A percentile compares a stretch with the other conserved stretches of the same genome.
Conservation (phyloP, 805 yeast genomes). For the Myxozyma udenii region DNA sequence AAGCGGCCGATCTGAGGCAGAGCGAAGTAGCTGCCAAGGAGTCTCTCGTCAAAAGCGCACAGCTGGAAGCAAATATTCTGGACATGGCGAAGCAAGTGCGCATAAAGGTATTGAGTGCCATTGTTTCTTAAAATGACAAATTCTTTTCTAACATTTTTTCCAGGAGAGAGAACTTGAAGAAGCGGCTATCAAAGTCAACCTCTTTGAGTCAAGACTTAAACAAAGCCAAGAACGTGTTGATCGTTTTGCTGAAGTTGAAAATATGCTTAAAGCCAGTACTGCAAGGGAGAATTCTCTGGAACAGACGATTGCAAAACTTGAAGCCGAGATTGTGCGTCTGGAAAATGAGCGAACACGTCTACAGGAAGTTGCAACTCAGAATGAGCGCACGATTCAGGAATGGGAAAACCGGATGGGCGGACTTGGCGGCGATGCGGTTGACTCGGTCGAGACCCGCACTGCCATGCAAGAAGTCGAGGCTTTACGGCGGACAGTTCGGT, state of each 20-base stretch:
- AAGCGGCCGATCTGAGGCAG: slow-evolving; percentile 22
- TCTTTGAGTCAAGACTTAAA: slow-evolving; percentile 28
- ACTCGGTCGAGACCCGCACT: background rate
- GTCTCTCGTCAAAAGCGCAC: slow-evolving; percentile 21
- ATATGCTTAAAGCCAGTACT: slow-evolving; percentile 12
- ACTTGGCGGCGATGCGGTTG: background rate
- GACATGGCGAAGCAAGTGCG: slow-evolving; percentile 27
- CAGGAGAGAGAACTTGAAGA: slow-evolving; percentile 34
- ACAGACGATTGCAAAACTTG: slow-evolving; percentile 1
- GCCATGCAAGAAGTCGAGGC: background rate
- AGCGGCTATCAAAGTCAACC: slow-evolving; percentile 29
- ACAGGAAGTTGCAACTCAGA: no score
- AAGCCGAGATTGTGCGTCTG: slow-evolving; percentile 5
- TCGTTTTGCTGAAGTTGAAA: slow-evolving; percentile 29
- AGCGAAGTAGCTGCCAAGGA: slow-evolving; percentile 13
- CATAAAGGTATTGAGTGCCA: no score
- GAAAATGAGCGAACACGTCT: no score
- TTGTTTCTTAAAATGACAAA: no score
- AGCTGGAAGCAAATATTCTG: slow-evolving; percentile 26
- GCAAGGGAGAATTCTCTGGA: slow-evolving; percentile 5
- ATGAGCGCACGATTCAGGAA: no score
- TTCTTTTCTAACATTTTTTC: no score
- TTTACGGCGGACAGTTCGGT: background rate
- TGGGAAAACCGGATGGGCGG: background rate
- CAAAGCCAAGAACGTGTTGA: slow-evolving; percentile 18